Evolutionary conservation across 2,329 filamentous ascomycete species (phyloP).

Genomic region (Aureobasidium vineae): DNA sequence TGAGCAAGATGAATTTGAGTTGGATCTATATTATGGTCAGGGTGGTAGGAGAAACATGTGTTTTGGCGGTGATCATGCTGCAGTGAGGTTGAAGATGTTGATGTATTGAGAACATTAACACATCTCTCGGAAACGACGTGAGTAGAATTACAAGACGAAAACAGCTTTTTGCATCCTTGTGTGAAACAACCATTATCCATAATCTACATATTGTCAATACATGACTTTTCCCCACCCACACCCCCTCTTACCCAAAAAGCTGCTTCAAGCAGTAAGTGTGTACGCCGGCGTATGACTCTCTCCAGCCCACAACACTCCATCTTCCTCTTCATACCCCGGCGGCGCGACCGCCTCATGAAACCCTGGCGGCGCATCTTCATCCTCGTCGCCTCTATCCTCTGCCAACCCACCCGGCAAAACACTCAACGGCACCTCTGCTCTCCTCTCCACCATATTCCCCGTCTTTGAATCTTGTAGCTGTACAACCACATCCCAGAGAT

Average conservation of each 20-base stretch:
- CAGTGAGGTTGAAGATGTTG: too few species aligned
- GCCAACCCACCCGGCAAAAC: not conserved
- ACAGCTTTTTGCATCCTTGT: not conserved
- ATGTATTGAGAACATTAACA: too few species aligned
- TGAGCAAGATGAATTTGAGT: too few species aligned
- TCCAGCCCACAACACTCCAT: not conserved
- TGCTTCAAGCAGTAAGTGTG: not conserved
- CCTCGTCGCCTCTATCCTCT: not conserved
- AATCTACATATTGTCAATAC: too few species aligned
- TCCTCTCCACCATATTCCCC: not conserved
- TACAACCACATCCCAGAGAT: not conserved
- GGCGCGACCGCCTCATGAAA: not conserved
- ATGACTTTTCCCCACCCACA: too few species aligned
- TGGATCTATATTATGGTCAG: too few species aligned
- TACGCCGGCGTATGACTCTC: not conserved
- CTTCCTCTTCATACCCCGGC: slow-evolving; percentile 4
- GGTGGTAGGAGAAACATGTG: too few species aligned
- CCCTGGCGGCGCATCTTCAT: not conserved
- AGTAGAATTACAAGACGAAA: too few species aligned
- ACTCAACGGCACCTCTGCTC: not conserved
- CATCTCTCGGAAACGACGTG: too few species aligned
- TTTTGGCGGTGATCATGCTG: too few species aligned
- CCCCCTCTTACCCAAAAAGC: too few species aligned
- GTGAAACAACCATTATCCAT: too few species aligned
- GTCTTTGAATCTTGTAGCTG: not conserved